These are phyloP conservation scores for Grigorovia jiainica DNA, from an alignment of 805 yeast genomes.

Conservation along the genomic window DNA sequence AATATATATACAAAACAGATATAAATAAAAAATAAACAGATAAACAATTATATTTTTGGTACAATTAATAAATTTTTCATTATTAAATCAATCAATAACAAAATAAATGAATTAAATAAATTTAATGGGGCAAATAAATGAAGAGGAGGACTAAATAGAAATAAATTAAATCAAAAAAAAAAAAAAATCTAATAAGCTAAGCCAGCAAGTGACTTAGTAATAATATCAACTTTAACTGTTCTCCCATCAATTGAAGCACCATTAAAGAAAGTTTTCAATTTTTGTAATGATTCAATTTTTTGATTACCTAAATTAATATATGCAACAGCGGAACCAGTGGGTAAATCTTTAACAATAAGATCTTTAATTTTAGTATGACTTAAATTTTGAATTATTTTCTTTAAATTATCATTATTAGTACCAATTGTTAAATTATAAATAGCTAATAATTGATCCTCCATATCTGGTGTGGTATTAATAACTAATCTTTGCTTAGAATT, in stretches of 20 bases:
- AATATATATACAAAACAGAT: no score
- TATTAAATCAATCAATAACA: no score
- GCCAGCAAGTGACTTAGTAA: background rate
- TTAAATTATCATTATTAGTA: constrained; percentile 18
- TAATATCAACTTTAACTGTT: constrained; percentile 28
- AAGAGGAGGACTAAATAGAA: no score
- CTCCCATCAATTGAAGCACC: constrained; percentile 42
- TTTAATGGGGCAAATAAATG: no score
- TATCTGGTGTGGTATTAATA: constrained; percentile 14
- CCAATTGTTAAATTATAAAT: constrained; percentile 22
- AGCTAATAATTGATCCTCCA: constrained; percentile 10
- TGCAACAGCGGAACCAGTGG: constrained; percentile 33
- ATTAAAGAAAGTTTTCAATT: constrained; percentile 29
- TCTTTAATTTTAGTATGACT: constrained; percentile 13
- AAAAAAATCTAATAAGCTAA: background rate
- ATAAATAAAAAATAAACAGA: no score
- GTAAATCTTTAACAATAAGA: constrained; percentile 27
- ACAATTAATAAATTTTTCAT: no score
- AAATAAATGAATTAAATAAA: no score
- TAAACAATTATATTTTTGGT: no score
- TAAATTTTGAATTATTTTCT: constrained; percentile 15
- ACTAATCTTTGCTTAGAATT: constrained; percentile 11
- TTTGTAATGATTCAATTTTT: constrained; percentile 17
- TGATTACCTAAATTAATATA: constrained; percentile 29
- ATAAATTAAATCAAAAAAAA: background rate